These are phyloP conservation scores for Passiflora organensis DNA, from an alignment of 345 rosid species.

Conservation along the genomic window DNA sequence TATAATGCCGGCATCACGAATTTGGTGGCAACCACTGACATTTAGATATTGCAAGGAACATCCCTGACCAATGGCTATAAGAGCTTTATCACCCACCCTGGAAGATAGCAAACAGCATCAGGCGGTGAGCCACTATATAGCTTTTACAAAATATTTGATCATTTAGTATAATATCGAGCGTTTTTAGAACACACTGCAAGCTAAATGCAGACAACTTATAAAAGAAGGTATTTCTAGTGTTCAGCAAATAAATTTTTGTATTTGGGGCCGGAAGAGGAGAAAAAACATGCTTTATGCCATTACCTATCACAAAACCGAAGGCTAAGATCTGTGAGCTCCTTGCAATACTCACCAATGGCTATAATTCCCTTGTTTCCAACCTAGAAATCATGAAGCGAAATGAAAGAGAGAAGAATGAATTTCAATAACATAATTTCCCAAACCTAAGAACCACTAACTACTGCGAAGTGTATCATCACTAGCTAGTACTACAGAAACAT, in stretches of 20 bases:
- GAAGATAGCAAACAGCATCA: neutral
- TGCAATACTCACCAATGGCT: conserved; percentile 73
- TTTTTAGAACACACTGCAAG: neutral
- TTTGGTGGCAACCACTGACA: conserved; percentile 80
- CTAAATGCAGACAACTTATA: no score
- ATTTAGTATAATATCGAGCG: neutral
- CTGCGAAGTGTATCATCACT: no score
- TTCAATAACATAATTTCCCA: no score
- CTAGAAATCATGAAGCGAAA: conserved; percentile 41
- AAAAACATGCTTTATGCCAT: neutral
- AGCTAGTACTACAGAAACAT: no score
- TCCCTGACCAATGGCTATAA: conserved; percentile 65
- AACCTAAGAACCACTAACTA: neutral
- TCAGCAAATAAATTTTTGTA: neutral
- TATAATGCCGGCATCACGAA: conserved; percentile 73
- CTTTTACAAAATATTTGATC: neutral
- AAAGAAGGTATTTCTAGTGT: neutral
- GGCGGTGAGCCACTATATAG: neutral
- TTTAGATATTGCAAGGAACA: conserved; percentile 71
- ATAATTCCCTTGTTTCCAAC: conserved; percentile 75
- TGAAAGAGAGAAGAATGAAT: neutral
- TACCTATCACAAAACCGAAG: conserved; percentile 87
- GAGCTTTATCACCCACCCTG: conserved; percentile 84
- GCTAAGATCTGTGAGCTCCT: conserved; percentile 73
- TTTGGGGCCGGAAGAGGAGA: neutral